Conservation (phyloP, 2,329 filamentous ascomycete species). For the Plectosphaerella sp. region DNA sequence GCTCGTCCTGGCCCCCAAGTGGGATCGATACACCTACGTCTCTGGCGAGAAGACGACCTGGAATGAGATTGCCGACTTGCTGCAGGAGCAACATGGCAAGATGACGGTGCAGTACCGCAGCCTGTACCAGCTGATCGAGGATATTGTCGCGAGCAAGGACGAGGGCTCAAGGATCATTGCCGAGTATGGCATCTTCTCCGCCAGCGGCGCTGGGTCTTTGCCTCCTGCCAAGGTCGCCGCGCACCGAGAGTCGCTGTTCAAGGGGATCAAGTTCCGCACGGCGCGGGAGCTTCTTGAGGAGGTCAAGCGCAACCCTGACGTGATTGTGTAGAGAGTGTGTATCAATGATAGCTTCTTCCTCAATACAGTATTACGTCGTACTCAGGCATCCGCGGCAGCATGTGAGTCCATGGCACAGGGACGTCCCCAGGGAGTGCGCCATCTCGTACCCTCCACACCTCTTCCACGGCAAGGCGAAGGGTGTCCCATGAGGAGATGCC, state of each 20-base stretch:
- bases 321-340: neutral
- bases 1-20: constrained; percentile 4
- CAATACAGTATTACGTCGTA: neutral
- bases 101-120: neutral
- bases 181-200: constrained; percentile 7
- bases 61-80: neutral
- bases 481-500: neutral
- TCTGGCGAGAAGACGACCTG: constrained; percentile 8
- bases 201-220: constrained; percentile 6
- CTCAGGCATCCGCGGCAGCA: neutral
- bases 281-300: constrained; percentile 1
- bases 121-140: constrained; percentile 3
- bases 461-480: neutral
- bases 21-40: constrained; percentile 8
- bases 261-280: constrained; percentile 2
- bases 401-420: neutral
- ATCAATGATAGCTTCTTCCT: neutral
- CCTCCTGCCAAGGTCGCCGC: constrained; percentile 6
- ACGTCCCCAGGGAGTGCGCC: neutral
- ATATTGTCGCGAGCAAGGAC: neutral
- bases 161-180: constrained; percentile 1
- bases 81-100: neutral
- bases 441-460: neutral
- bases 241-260: constrained; percentile 7
- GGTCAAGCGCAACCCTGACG: neutral